Conservation (phyloP, 2,329 filamentous ascomycete genomes). For the Xylaria polymorpha region DNA sequence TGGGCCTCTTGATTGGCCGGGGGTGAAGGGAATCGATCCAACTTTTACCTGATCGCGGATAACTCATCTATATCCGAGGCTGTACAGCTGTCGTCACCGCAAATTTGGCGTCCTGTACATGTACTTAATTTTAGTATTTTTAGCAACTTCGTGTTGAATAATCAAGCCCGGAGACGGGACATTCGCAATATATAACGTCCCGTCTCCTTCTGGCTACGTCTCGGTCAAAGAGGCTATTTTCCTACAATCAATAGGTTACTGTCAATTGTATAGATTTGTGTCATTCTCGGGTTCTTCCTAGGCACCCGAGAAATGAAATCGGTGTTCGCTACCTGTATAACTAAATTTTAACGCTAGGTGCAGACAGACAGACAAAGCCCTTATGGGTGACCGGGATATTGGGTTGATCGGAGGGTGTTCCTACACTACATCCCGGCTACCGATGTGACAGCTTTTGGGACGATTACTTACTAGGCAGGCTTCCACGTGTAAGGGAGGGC, state of each 20-base stretch:
- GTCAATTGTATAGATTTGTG: slow-evolving; percentile 2
- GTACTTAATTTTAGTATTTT: slow-evolving; percentile 22
- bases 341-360: neutral
- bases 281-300: slow-evolving; percentile 23
- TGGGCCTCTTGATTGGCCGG: slow-evolving; percentile 32
- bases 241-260: neutral
- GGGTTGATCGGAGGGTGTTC: neutral
- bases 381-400: neutral
- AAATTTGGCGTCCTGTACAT: slow-evolving; percentile 8
- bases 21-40: slow-evolving; percentile 34
- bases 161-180: neutral
- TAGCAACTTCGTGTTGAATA: slow-evolving; percentile 19
- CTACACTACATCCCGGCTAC: neutral
- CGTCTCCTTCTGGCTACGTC: neutral
- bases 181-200: neutral
- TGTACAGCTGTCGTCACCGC: slow-evolving; percentile 12
- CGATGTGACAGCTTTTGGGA: neutral
- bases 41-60: slow-evolving; percentile 34
- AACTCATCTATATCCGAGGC: slow-evolving; percentile 26
- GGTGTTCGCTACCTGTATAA: neutral
- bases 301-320: slow-evolving; percentile 29
- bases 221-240: neutral
- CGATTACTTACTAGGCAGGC: neutral
- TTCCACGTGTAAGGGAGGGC: slow-evolving; percentile 44
- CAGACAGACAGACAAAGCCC: neutral